Base-by-base conservation (phyloP, 1,284 basidiomycete species). In the Naganishia albida region DNA sequence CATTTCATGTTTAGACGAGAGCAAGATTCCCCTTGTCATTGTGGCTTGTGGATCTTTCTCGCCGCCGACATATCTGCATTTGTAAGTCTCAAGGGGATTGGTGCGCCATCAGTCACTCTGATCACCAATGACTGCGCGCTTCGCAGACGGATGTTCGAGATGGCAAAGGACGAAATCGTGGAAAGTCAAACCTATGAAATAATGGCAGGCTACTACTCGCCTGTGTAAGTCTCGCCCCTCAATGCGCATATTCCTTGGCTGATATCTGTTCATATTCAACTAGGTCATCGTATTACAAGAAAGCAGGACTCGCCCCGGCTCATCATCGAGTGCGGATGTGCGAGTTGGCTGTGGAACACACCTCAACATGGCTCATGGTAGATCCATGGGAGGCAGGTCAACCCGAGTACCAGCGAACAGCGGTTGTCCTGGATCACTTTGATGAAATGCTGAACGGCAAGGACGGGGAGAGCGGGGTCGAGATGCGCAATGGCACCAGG, bases 311-410 rank as follows among this genome's bases (percentile, higher is more conserved):
- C 48, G 85, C 93, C 64, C 89, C 86, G 67, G 90, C 90, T 55
- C 77, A 82, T 64, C 88, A 93, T 78, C 85, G 91, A 69, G 89
- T 91, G 56, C 85, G 86, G 71, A 94, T 93, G 91, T 94, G 91
- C 80, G 87, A 85, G 64, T 84, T 93, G 52, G 91, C 89, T 16
- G 85, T 90, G 44, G 88, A 93, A 75, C 76, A 91, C 76, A 80
- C 79, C 8, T 76, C 74, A 16, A 79, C 77, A 0, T 80, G 79
- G 79, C 72, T 80, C 49, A 98, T 97, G 94, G 90, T 96, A 46
- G 94, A 98, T 77, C 85, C 93, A 23, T 98, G 94, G 94, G 94
- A 98, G 80, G 91, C 93, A 25, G 88, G 92, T 73, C 93, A 94
- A 78, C 84, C 86, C 56, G 82, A 83, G 68, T 98, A 97, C 80